A percentile compares a stretch with the other conserved stretches of the same genome.
These are phyloP conservation scores for Chamaecyparis obtusa DNA, from an alignment of 75 land plant species.

Conservation along the genomic window DNA sequence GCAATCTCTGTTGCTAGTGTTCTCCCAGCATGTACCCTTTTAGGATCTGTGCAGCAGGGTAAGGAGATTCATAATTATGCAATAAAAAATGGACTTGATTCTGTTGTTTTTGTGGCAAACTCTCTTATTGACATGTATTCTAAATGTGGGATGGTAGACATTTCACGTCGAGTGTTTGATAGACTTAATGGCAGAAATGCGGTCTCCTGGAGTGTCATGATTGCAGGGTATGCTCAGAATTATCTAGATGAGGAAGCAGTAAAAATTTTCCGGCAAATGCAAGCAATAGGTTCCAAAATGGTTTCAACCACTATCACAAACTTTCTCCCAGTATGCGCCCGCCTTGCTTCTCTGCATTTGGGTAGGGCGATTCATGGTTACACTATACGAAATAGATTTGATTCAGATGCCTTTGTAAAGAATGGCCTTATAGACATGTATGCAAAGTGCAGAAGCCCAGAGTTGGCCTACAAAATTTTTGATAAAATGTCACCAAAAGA, in stretches of 20 bases:
- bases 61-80: slow-evolving; percentile 19
- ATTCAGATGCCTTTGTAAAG: not conserved
- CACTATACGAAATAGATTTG: not conserved
- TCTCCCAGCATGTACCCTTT: slow-evolving; percentile 49
- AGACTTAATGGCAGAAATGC: slow-evolving; percentile 18
- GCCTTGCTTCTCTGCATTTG: slow-evolving; percentile 18
- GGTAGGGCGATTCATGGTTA: slow-evolving; percentile 13
- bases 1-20: slow-evolving; percentile 42
- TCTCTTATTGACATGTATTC: slow-evolving; percentile 26
- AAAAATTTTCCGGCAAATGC: slow-evolving; percentile 11
- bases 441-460: slow-evolving; percentile 16
- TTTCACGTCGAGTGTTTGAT: slow-evolving; percentile 25
- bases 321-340: slow-evolving; percentile 21
- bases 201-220: slow-evolving; percentile 38
- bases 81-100: slow-evolving; percentile 13
- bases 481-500: not conserved
- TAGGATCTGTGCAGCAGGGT: slow-evolving; percentile 52
- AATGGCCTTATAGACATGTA: slow-evolving; percentile 26
- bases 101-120: slow-evolving; percentile 13
- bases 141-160: slow-evolving; percentile 23
- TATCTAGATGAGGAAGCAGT: slow-evolving; percentile 17
- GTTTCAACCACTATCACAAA: slow-evolving; percentile 22
- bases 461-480: slow-evolving; percentile 17
- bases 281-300: slow-evolving; percentile 13
- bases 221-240: slow-evolving; percentile 43